Evolutionary conservation across 2,329 filamentous ascomycete genomes (phyloP), one percentile per base, ranked within the genome.

Genomic region (Clonostachys chloroleuca): DNA sequence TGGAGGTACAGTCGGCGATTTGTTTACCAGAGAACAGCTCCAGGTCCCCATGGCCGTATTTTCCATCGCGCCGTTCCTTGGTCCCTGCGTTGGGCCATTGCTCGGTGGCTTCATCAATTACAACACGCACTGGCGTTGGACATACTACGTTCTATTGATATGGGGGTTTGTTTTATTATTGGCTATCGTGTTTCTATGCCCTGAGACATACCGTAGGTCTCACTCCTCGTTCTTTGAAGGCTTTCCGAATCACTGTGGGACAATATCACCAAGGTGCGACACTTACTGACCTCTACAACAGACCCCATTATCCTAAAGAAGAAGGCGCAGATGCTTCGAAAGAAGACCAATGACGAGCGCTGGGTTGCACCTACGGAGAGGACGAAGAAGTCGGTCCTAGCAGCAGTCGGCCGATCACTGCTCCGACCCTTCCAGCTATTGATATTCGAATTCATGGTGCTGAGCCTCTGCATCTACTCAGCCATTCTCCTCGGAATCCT

Each of bases 401-500:
- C 64, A 42, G 86, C 84, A 2, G 66, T 91, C 17, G 68, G 77
- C 7, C 66, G 67, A 42, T 85, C 82, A 2, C 70, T 86, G 34
- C 67, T 80, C 45, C 77, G 83, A n/a, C 89, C 89, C 6, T 87
- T 94, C 61, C 81, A 94, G 65, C 78, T 96, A 6, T 76, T 96
- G 47, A 65, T 85, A 44, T 78, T 88, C 46, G 90, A 95, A 70
- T 89, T 88, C 53, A 96, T 96, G 89, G 88, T 85, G 50, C 72
- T 94, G 48, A 83, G 83, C 54, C 81, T 96, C 24, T 94, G 90
- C 65, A 68, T 94, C 18, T 87, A 92, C 56, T 89, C 88, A 1
- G 89, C 90, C 37, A 81, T 96, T 46, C 72, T 96, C n/a, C 74
- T 96, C 8, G 92, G 91, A 6, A 86, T 95, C 41, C 70, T 96